Conservation (phyloP, 202 grass and related monocot genomes). For the Panicum virgatum region DNA sequence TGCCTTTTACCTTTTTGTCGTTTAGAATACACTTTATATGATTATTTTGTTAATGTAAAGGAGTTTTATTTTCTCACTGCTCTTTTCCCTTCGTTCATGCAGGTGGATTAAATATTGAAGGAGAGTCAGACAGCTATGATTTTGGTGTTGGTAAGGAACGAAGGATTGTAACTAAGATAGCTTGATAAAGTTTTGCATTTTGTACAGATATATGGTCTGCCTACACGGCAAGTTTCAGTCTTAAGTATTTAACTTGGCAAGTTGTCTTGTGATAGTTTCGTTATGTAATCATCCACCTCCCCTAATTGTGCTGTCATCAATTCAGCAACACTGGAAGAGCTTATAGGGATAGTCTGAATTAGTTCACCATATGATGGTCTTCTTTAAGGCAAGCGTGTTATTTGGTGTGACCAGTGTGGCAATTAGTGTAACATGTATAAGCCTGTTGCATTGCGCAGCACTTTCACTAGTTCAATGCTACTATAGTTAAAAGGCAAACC, state of each 20-base stretch:
- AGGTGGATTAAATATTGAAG: constrained; percentile 92
- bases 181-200: constrained; percentile 11
- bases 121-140: constrained; percentile 89
- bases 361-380: not conserved
- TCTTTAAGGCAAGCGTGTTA: not conserved
- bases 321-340: not conserved
- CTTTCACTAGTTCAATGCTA: not conserved
- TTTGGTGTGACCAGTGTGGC: not conserved
- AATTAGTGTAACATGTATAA: not conserved
- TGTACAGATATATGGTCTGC: not conserved
- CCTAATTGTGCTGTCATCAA: not conserved
- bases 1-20: not conserved
- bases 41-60: not conserved
- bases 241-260: not conserved
- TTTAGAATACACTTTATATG: not conserved
- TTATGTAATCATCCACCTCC: not conserved
- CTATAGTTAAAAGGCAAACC: not conserved
- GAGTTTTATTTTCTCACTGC: constrained; percentile 18
- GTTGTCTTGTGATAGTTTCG: not conserved
- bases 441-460: not conserved
- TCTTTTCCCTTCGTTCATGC: constrained; percentile 44
- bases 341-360: constrained; percentile 18
- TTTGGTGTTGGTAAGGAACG: constrained; percentile 79
- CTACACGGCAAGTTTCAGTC: not conserved
- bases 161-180: not conserved